These are phyloP conservation scores for Apophysomyces variabilis DNA, from an alignment of 371 early-diverging fungal species.

Conservation along the genomic window DNA sequence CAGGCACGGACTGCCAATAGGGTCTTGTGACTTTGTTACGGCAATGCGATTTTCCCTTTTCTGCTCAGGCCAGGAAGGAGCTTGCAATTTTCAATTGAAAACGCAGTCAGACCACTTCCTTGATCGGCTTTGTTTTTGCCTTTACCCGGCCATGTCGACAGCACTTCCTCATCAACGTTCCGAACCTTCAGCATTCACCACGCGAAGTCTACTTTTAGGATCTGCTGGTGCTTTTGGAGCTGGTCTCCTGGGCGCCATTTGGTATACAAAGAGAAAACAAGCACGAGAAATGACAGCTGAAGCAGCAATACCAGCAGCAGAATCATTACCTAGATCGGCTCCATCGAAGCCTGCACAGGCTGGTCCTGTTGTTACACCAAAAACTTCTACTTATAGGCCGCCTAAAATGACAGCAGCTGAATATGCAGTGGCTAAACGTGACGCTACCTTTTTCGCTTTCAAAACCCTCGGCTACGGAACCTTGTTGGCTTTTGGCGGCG, in stretches of 20 bases:
- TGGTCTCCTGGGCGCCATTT: constrained; percentile 49
- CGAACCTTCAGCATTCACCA: constrained; percentile 14
- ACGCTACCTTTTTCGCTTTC: constrained; percentile 46
- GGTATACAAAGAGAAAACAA: constrained; percentile 52
- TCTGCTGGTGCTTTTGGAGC: constrained; percentile 50
- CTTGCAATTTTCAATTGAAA: neutral
- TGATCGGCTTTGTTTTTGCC: neutral
- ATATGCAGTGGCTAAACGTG: constrained; percentile 41
- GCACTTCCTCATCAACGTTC: neutral
- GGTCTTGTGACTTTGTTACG: too few species aligned
- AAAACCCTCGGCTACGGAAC: constrained; percentile 52
- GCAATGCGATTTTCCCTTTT: too few species aligned
- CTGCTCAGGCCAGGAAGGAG: too few species aligned
- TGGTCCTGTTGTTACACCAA: neutral
- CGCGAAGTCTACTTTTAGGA: constrained; percentile 30
- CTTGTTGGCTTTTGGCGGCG: constrained; percentile 41
- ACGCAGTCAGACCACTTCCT: neutral
- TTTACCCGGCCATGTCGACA: neutral
- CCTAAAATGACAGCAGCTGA: constrained; percentile 51
- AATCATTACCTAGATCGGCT: constrained; percentile 15
- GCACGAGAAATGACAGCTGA: constrained; percentile 27
- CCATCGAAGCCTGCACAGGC: constrained; percentile 10
- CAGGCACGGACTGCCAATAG: too few species aligned
- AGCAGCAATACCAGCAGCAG: constrained; percentile 10
- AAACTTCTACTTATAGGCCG: constrained; percentile 19